Conservation (phyloP, 306 rosid species). For the Cicer yamashitae region DNA sequence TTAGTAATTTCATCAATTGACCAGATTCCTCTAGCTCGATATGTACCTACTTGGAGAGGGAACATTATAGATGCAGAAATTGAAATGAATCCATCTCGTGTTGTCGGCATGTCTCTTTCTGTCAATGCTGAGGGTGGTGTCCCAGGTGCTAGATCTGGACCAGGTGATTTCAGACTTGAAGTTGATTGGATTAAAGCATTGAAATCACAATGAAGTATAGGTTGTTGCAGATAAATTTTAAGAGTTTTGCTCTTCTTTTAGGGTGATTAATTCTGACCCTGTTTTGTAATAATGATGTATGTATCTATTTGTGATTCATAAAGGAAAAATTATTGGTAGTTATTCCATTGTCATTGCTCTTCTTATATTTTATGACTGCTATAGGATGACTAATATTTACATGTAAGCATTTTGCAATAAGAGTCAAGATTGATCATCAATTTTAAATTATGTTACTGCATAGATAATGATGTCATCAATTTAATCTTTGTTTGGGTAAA, state of each 20-base stretch:
- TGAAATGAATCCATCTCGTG: conserved; percentile 91
- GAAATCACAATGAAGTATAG: conserved; percentile 57
- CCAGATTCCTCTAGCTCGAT: conserved; percentile 91
- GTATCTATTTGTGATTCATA: conserved; percentile 36
- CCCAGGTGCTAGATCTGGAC: conserved; percentile 80
- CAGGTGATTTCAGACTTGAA: conserved; percentile 85
- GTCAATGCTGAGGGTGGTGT: conserved; percentile 88
- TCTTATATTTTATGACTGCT: background rate
- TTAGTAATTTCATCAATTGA: conserved; percentile 31
- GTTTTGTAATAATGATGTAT: conserved; percentile 43
- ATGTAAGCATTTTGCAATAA: conserved; percentile 31
- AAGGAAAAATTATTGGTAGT: conserved; percentile 36
- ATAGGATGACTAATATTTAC: conserved; percentile 15
- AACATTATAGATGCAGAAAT: conserved; percentile 72
- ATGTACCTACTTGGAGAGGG: conserved; percentile 94
- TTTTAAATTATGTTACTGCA: background rate
- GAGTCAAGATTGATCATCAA: conserved; percentile 10
- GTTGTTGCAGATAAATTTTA: conserved; percentile 35
- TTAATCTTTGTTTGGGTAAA: background rate
- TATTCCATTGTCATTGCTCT: conserved; percentile 16
- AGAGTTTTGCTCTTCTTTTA: conserved; percentile 36
- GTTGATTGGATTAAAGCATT: conserved; percentile 88
- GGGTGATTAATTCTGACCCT: conserved; percentile 14
- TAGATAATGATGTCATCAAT: conserved; percentile 17
- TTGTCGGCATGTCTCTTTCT: conserved; percentile 84